Evolutionary conservation across 148 eudicot genomes (phyloP), one percentile per base, ranked within the genome.

Genomic region (Chenopodium berlandieri): DNA sequence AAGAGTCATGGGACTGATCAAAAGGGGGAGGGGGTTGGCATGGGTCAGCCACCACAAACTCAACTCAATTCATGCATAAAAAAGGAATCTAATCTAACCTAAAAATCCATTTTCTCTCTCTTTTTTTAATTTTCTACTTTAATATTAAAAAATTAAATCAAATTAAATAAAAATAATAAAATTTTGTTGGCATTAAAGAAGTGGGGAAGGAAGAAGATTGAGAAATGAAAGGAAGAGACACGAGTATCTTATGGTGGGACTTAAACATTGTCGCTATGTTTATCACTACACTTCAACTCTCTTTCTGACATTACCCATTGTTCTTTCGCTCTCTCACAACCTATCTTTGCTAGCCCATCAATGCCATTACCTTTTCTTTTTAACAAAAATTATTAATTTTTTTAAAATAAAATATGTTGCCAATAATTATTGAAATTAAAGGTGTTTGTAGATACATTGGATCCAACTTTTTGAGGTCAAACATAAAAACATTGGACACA

Each of bases 211-310:
- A 47, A 31, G 32, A 71, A n/a, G 37, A 58, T 31, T 71, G 19
- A 54, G 34, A 31, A 31, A 34, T 11, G 48, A 71, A 56, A 31
- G 32, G 48, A 52, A 40, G 82, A 80, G 77, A 80, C 82, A 80
- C 20, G 44, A 23, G 82, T 80, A 80, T 80, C 82, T 72, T 80
- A 47, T 72, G 60, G 82, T 80, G 82, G 82, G 82, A 71, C 71
- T 80, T 73, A 66, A 34, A 72, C 44, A 44, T 73, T 73, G 77
- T 73, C 67, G n/a, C 40, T 80, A 37, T 80, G 82, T 25, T 31
- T 64, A 52, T 50, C 14, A 10, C 37, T 40, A 52, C 22, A 40
- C 56, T 25, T 67, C n/a, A 17, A 32, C 20, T 63, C 30, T 20
- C 67, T 77, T 23, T 30, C 68, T 79, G 52, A n/a, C 80, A 20